Conservation (phyloP, 495 filamentous ascomycete species). For the Stereocaulon alpinum region DNA sequence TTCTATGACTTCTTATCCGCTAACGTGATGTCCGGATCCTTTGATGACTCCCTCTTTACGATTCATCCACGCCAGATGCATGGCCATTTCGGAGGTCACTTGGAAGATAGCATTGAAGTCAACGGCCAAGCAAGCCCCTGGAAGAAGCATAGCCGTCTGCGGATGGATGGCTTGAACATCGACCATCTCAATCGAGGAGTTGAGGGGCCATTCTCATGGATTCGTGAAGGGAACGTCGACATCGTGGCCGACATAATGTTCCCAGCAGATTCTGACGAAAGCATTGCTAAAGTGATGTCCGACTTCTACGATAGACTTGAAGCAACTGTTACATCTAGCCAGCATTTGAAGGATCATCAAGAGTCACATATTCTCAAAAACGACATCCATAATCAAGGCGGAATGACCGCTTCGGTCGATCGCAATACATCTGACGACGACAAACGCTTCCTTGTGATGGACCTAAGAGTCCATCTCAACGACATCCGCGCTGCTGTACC, state of each 20-base stretch:
- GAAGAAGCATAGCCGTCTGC: slow-evolving; percentile 86
- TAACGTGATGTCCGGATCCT: slow-evolving; percentile 91
- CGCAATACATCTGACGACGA: slow-evolving; percentile 30
- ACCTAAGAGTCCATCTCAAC: slow-evolving; percentile 81
- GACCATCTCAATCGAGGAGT: slow-evolving; percentile 93
- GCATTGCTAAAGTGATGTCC: slow-evolving; percentile 81
- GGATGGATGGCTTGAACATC: slow-evolving; percentile 88
- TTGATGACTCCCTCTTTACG: slow-evolving; percentile 90
- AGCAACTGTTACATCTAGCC: slow-evolving; percentile 73
- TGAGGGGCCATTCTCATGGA: slow-evolving; percentile 94
- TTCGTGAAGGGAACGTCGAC: slow-evolving; percentile 89
- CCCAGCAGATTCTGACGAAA: slow-evolving; percentile 73
- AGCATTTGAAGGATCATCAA: slow-evolving; percentile 25
- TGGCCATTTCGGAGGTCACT: slow-evolving; percentile 46
- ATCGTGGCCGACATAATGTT: slow-evolving; percentile 94
- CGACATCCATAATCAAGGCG: slow-evolving; percentile 23
- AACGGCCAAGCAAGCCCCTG: slow-evolving; percentile 48
- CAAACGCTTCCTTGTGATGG: slow-evolving; percentile 74
- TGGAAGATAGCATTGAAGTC: slow-evolving; percentile 42
- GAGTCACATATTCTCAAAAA: slow-evolving; percentile 15
- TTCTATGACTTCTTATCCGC: slow-evolving; percentile 97
- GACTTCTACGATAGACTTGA: slow-evolving; percentile 93
- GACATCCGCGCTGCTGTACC: slow-evolving; percentile 86
- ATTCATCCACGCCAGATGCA: slow-evolving; percentile 92
- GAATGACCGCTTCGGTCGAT: slow-evolving; percentile 18